These are phyloP conservation scores for Coemansia sp. DNA, from an alignment of 192 early-diverging fungal species.

Conservation along the genomic window DNA sequence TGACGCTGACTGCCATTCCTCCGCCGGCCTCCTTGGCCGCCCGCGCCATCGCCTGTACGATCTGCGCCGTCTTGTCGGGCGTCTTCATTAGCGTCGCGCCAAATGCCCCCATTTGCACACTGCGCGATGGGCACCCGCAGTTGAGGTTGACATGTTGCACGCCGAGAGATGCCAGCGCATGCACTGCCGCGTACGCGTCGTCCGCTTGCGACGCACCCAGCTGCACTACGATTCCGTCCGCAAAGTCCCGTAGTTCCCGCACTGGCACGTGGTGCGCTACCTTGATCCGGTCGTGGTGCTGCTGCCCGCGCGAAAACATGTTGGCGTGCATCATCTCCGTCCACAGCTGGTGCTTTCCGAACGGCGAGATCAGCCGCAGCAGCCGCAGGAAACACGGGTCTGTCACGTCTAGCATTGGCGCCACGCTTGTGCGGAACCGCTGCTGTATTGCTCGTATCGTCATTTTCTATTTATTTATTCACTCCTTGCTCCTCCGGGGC, in stretches of 20 bases:
- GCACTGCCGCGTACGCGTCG: conserved; percentile 36
- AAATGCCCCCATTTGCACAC: conserved; percentile 68
- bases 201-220: conserved; percentile 36
- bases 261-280: conserved; percentile 35
- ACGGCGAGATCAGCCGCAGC: conserved; percentile 67
- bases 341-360: conserved; percentile 61
- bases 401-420: conserved; percentile 81
- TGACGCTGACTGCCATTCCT: conserved; percentile 59
- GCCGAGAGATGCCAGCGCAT: conserved; percentile 58
- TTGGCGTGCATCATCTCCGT: conserved; percentile 75
- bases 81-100: conserved; percentile 75
- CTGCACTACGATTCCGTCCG: conserved; percentile 46
- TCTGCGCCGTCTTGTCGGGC: conserved; percentile 59
- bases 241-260: conserved; percentile 34
- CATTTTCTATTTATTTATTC: conserved; percentile 8
- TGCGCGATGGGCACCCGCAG: conserved; percentile 71
- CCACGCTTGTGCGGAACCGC: conserved; percentile 60
- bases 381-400: conserved; percentile 68
- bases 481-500: too few species aligned
- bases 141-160: conserved; percentile 71
- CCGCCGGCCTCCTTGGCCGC: conserved; percentile 24
- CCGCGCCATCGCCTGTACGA: conserved; percentile 61
- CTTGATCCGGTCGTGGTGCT: conserved; percentile 17
- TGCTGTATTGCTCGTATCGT: conserved; percentile 9
- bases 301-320: conserved; percentile 40